Evolutionary conservation across 2,329 filamentous ascomycete species (phyloP), one percentile per base, ranked within the genome.

Genomic region (Phyllosticta citrichinensis): DNA sequence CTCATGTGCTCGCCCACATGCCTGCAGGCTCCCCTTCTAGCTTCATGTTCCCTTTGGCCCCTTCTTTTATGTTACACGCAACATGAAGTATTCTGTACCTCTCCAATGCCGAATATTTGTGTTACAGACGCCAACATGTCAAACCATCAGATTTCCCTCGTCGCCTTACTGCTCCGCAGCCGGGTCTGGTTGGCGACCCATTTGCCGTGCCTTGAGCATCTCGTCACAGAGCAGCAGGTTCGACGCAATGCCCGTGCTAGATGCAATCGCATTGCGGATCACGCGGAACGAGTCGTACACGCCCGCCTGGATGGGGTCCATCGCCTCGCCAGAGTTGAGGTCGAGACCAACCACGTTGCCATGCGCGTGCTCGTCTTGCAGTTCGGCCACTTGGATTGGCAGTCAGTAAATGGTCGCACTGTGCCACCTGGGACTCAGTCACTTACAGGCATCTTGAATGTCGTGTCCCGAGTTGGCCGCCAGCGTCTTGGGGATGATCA

Each of bases 261-360:
- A 97, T 2, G 94, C 91, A 64, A 99, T 86, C 74, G 87, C 91
- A 79, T 97, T 97, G 67, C 94, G 84, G 68, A 99, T 76, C 40
- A 99, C 94, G 62, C 94, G 85, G 85, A 95, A 99, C 14, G 92
- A 97, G 74, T 99, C 94, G 73, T 89, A 99, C 9, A 99, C 88
- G 68, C 94, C 94, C 72, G 89, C 89, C 66, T 96, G 85, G 63
- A 91, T 86, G 1, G 94, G 94, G 71, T 97, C 94, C 92, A 97
- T 97, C 1, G 93, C 88, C 71, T 94, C 86, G 63, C 94, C 94
- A 5, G 89, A 91, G 56, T 86, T 82, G 61, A 99, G 80, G 72
- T 97, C 88, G 65, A 99, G 79, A 20, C 94, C 94, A 62, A 94
- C 91, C 52, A 89, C 76, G 68, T 94, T 89, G 62, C 93, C 93